Evolutionary conservation across 2,329 filamentous ascomycete genomes (phyloP).

Genomic region (Camptophora hylomeconis): DNA sequence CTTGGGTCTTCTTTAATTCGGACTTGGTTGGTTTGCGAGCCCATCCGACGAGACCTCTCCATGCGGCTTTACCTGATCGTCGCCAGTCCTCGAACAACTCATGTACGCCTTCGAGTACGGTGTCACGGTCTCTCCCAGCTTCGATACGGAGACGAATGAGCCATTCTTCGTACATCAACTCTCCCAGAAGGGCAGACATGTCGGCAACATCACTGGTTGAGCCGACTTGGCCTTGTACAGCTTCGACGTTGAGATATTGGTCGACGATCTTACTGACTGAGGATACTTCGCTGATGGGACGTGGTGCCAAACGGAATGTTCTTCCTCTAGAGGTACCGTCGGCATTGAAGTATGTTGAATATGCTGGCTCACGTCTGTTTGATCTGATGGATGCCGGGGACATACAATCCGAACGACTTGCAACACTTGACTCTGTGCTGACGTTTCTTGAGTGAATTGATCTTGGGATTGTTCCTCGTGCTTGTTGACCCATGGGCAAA

Average conservation of each 20-base stretch:
- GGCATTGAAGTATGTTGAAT: too few relatives aligned
- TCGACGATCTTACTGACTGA: conserved; percentile 16
- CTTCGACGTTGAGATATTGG: conserved; percentile 40
- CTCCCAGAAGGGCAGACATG: conserved; percentile 69
- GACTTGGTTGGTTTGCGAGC: conserved; percentile 37
- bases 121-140: conserved; percentile 42
- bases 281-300: conserved; percentile 16
- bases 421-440: conserved; percentile 9
- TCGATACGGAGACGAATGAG: conserved; percentile 60
- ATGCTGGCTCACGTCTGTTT: conserved; percentile 2
- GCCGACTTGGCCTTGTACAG: conserved; percentile 42
- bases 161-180: conserved; percentile 95
- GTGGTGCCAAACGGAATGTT: conserved; percentile 17
- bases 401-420: conserved; percentile 6
- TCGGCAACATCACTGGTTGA: conserved; percentile 60
- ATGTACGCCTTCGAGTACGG: conserved; percentile 39
- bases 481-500: conserved; percentile 59
- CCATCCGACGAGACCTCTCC: conserved; percentile 49
- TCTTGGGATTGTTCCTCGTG: conserved; percentile 34
- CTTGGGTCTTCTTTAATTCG: too few relatives aligned
- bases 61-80: conserved; percentile 43
- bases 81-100: conserved; percentile 47
- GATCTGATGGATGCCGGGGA: conserved; percentile 9
- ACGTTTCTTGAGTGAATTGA: conserved; percentile 19
- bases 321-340: conserved; percentile 5